phyloP scores from a whole-genome alignment of 2,329 filamentous ascomycete genomes.

The Monosporascus ibericus region DNA sequence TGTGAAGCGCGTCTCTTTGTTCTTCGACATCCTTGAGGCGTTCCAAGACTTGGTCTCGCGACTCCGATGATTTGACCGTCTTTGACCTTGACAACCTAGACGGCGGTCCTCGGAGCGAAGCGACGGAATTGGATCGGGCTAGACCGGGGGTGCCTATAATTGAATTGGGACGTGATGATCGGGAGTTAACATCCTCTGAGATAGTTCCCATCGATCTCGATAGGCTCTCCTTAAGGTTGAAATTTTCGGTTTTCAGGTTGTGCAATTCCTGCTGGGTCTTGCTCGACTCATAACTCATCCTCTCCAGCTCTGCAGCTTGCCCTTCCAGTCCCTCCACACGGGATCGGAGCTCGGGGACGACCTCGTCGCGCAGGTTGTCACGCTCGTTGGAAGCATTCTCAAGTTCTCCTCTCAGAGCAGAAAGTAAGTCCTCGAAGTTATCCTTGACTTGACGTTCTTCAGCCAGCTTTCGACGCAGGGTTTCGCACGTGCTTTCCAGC shows the following conservation, averaged over 20 bases:
- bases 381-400: slow-evolving; percentile 79
- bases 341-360: slow-evolving; percentile 72
- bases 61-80: slow-evolving; percentile 51
- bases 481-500: slow-evolving; percentile 74
- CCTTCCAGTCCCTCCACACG: slow-evolving; percentile 73
- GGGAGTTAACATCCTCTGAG: slow-evolving; percentile 25
- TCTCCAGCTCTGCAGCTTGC: slow-evolving; percentile 66
- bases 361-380: slow-evolving; percentile 84
- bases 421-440: slow-evolving; percentile 88
- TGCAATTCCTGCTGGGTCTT: slow-evolving; percentile 85
- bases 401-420: slow-evolving; percentile 76
- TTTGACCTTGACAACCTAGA: slow-evolving; percentile 53
- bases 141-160: slow-evolving; percentile 42
- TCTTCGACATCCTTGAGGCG: slow-evolving; percentile 87
- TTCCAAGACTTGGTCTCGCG: slow-evolving; percentile 66
- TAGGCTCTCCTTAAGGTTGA: slow-evolving; percentile 38
- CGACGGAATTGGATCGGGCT: slow-evolving; percentile 60
- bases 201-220: slow-evolving; percentile 25
- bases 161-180: slow-evolving; percentile 36
- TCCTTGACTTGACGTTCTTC: slow-evolving; percentile 85
- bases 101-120: slow-evolving; percentile 42
- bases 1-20: slow-evolving; percentile 87
- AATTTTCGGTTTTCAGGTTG: slow-evolving; percentile 61
- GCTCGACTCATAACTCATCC: slow-evolving; percentile 70
- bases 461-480: slow-evolving; percentile 70